phyloP scores from a whole-genome alignment of 805 yeast species.

The Pichia heedii region DNA sequence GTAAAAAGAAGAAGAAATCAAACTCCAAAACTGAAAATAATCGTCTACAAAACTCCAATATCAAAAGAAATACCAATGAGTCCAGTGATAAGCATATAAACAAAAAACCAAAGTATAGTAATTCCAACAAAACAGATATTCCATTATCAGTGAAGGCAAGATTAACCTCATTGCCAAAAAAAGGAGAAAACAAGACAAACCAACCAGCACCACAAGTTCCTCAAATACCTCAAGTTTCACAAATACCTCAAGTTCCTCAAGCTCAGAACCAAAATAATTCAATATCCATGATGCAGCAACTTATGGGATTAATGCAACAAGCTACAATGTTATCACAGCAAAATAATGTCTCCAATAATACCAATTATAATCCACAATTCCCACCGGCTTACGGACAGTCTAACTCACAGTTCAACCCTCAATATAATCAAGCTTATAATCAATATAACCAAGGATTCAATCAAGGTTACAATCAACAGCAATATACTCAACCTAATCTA shows the following conservation, averaged over 20 bases:
- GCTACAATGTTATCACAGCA: conserved; percentile 8
- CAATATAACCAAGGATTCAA: conserved; percentile 2
- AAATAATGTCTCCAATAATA: conserved; percentile 3
- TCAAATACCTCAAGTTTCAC: neutral
- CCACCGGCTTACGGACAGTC: conserved; percentile 2
- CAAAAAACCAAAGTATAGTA: neutral
- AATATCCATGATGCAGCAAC: conserved; percentile 10
- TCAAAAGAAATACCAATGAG: neutral
- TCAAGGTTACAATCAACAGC: conserved; percentile 4
- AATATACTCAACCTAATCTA: conserved; percentile 4
- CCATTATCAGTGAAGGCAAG: conserved; percentile 6
- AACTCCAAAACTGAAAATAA: conserved; percentile 9
- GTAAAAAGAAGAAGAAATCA: conserved; percentile 46
- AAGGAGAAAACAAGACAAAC: neutral
- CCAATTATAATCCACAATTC: conserved; percentile 1
- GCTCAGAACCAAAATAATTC: conserved; percentile 4
- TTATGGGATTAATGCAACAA: conserved; percentile 12
- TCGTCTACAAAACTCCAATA: no score
- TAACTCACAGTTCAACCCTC: conserved; percentile 2
- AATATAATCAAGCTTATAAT: conserved; percentile 1
- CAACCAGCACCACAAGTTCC: neutral
- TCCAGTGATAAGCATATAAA: neutral
- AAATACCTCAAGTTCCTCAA: neutral
- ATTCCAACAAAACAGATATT: neutral
- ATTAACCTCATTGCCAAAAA: conserved; percentile 15